Evolutionary conservation across 2,329 filamentous ascomycete genomes (phyloP), one percentile per base, ranked within the genome.

Genomic region (Sclerotinia borealis): DNA sequence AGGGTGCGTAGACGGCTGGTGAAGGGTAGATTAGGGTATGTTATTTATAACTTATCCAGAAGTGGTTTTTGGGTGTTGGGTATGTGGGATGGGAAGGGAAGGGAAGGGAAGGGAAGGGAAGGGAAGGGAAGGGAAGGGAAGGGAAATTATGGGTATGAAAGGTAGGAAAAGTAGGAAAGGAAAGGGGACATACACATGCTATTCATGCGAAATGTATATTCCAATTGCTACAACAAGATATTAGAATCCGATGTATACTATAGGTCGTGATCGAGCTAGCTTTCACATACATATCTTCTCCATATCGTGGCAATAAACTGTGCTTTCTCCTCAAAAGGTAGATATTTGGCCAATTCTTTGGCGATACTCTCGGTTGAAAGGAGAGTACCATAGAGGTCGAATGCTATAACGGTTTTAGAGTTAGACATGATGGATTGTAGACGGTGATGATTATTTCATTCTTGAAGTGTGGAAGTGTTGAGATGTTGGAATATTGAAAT

Each of bases 161-260:
- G n/a, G n/a, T n/a, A n/a, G n/a, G n/a, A n/a, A n/a, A n/a, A n/a
- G n/a, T n/a, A n/a, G n/a, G n/a, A n/a, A n/a, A n/a, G n/a, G 4
- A 3, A 59, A 11, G 48, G 39, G 17, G 50, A 75, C 77, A 66
- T 77, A 89, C 89, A 81, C 89, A 92, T 92, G 79, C 85, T 87
- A 71, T 87, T 92, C 67, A 88, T 76, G 59, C 89, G 79, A 87
- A 87, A 92, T 45, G 89, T 91, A 70, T 92, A 93, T 75, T 92
- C 89, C 10, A 92, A 78, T 74, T 92, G 89, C 59, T 61, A 22
- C n/a, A 17, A 3, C 71, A 88, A 88, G 36, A 36, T 51, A 22
- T 8, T 37, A 11, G 15, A 13, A 60, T 48, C 6, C 47, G 41
- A 48, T 11, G 19, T 19, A 15, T 7, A 19, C 2, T 13, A 7